Base-by-base conservation (phyloP, 305 asterid genomes). In the Fraxinus paxiana region DNA sequence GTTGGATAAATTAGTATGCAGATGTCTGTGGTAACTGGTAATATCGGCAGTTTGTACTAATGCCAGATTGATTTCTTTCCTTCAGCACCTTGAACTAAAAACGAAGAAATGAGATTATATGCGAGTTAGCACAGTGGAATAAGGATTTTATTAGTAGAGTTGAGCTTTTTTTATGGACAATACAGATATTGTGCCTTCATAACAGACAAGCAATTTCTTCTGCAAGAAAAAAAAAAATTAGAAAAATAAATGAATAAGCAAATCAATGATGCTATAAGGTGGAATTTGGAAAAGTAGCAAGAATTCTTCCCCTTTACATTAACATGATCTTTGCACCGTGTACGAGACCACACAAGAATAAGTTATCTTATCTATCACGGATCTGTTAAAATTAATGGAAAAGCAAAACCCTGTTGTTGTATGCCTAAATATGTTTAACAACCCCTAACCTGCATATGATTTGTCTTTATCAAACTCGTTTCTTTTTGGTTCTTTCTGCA, bases 1-100 rank as follows among this genome's bases (percentile, higher is more conserved):
- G 82, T 75, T 77, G 61, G 77, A 35, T 69, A 31, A 30, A 69
- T 30, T 69, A 69, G 75, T n/a, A 6, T 31, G 75, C 75, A 15
- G 75, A 12, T 15, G 20, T 69, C 75, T 67, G 37, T 26, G 74
- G 20, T 67, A 26, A 67, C 10, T 13, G 35, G 37, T 65, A 65
- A 65, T 65, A 65, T 69, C 74, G 15, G 24, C 41, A 69, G 9
- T 69, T 69, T 13, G 41, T 30, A 31, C 24, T 31, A 22, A 69
- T 31, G 38, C 38, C 43, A 69, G 24, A 69, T 31, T 69, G 41
- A 69, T 69, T 6, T 69, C 24, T 28, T 31, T 2, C 75, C 75
- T 31, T 5, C 13, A 63, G 43, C 41, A 28, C 41, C 75, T 15
- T 31, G 74, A 69, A 30, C 75, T 69, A 69, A 67, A 33, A 67